phyloP scores from a whole-genome alignment of 2,329 filamentous ascomycete species.

The Phialophora chinensis region DNA sequence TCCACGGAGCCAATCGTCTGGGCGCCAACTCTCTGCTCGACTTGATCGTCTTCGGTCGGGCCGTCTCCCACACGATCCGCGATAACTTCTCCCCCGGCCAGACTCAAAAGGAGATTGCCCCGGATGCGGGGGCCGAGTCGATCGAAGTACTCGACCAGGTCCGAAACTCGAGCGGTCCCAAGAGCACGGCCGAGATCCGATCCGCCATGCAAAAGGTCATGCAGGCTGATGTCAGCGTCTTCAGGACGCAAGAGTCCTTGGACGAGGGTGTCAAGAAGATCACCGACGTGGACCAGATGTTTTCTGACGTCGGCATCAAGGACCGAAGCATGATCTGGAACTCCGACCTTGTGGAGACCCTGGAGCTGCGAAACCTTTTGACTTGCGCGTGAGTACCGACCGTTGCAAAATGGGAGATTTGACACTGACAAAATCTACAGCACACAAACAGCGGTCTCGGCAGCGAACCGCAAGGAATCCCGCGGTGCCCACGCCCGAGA shows the following conservation, averaged over 20 bases:
- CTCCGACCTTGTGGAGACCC: slow-evolving; percentile 88
- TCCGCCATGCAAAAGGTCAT: slow-evolving; percentile 91
- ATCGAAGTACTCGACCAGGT: slow-evolving; percentile 69
- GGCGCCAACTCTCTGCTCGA: slow-evolving; percentile 98
- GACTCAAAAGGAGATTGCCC: slow-evolving; percentile 77
- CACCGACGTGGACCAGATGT: slow-evolving; percentile 75
- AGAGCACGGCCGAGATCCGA: slow-evolving; percentile 81
- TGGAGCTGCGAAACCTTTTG: slow-evolving; percentile 92
- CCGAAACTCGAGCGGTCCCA: slow-evolving; percentile 76
- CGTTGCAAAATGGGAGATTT: not conserved
- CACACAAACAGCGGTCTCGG: slow-evolving; percentile 82
- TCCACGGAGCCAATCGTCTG: slow-evolving; percentile 96
- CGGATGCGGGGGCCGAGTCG: slow-evolving; percentile 86
- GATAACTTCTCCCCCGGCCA: slow-evolving; percentile 88
- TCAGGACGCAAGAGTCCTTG: slow-evolving; percentile 82
- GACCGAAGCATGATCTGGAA: slow-evolving; percentile 98
- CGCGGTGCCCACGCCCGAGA: slow-evolving; percentile 96
- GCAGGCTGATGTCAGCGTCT: slow-evolving; percentile 91
- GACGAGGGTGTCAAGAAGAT: slow-evolving; percentile 85
- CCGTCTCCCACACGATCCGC: slow-evolving; percentile 94
- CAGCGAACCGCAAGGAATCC: slow-evolving; percentile 94
- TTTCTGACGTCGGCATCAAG: slow-evolving; percentile 80
- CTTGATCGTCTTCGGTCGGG: slow-evolving; percentile 95
- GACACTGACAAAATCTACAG: slow-evolving; percentile 16
- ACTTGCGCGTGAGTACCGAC: slow-evolving; percentile 82